Evolutionary conservation across 805 yeast species (phyloP).

Genomic region (Candida boidinii): DNA sequence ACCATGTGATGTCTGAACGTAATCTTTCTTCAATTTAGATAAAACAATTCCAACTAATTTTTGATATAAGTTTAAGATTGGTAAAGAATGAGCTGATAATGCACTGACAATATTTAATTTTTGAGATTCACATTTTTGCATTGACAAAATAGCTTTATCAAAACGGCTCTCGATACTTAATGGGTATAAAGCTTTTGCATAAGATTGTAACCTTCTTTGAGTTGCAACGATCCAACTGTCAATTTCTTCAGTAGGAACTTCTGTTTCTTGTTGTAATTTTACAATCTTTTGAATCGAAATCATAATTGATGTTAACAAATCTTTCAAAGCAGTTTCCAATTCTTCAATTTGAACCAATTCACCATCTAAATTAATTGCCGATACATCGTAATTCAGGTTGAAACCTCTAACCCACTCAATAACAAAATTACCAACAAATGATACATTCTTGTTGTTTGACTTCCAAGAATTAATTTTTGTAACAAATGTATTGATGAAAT

Average conservation of each 20-base stretch:
- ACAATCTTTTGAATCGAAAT: slow-evolving; percentile 58
- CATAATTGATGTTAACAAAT: slow-evolving; percentile 49
- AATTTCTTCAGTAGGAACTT: slow-evolving; percentile 33
- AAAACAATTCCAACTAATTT: slow-evolving; percentile 37
- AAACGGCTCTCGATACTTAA: slow-evolving; percentile 10
- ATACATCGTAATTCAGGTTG: slow-evolving; percentile 7
- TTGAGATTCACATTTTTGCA: no score
- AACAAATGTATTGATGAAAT: slow-evolving; percentile 18
- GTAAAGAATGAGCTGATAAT: slow-evolving; percentile 46
- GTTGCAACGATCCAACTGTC: slow-evolving; percentile 61
- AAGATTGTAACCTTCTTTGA: slow-evolving; percentile 34
- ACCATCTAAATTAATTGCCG: slow-evolving; percentile 8
- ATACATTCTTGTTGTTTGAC: slow-evolving; percentile 15
- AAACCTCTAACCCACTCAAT: slow-evolving; percentile 34
- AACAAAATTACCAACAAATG: slow-evolving; percentile 42
- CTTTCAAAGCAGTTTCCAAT: slow-evolving; percentile 41
- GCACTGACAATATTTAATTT: slow-evolving; percentile 37
- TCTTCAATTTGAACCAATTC: slow-evolving; percentile 12
- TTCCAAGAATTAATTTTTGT: slow-evolving; percentile 28
- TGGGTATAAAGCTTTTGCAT: slow-evolving; percentile 29
- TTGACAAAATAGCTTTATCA: slow-evolving; percentile 18
- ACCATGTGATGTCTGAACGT: slow-evolving; percentile 49
- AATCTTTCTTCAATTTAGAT: slow-evolving; percentile 36
- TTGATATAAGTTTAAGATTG: slow-evolving; percentile 54
- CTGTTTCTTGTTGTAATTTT: slow-evolving; percentile 24